Evolutionary conservation across 2,329 filamentous ascomycete species (phyloP), one percentile per base, ranked within the genome.

Genomic region (Amylocarpus encephaloides): DNA sequence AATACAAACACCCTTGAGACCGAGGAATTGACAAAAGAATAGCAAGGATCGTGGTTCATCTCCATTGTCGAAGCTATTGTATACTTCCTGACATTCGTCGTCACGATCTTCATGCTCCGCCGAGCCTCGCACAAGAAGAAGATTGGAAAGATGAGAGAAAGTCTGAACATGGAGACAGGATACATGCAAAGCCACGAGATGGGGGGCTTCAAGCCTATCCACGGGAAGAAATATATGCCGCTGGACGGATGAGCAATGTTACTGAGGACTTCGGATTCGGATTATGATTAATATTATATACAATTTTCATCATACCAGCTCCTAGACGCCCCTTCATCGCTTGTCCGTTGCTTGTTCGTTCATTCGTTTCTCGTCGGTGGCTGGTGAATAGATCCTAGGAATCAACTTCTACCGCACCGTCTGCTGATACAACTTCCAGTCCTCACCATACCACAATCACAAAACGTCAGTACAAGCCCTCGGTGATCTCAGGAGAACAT

Each of bases 351-450:
- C 16, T 33, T 5, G 10, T 15, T 16, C 34, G 16, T 15, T 16
- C 41, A 13, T 32, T 3, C 12, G 30, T 15, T 4, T 26, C 7
- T 26, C 22, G 22, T 26, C 22, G 22, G 7, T 26, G 4, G 7
- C 7, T 7, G 19, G 5, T 36, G n/a, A 38, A 32, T 45, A 36
- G 43, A 45, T 38, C 34, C 43, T 16, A 13, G 30, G 43, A n/a
- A 40, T 11, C 12, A 35, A 22, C 36, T 41, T 19, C 22, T 13
- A 49, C 13, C 12, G 15, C 43, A 68, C 67, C 15, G 62, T 60
- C 39, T 60, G 54, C 63, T 70, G 67, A 56, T 70, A 68, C 33
- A 64, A 54, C 19, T 57, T 51, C 62, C 68, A 71, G 47, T 68
- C 58, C 33, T 66, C 65, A 13, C 68, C 70, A 51, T 72, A 72